Evolutionary conservation across 23 red algal genomes (phyloP).

Genomic region (Gracilariopsis chorda): DNA sequence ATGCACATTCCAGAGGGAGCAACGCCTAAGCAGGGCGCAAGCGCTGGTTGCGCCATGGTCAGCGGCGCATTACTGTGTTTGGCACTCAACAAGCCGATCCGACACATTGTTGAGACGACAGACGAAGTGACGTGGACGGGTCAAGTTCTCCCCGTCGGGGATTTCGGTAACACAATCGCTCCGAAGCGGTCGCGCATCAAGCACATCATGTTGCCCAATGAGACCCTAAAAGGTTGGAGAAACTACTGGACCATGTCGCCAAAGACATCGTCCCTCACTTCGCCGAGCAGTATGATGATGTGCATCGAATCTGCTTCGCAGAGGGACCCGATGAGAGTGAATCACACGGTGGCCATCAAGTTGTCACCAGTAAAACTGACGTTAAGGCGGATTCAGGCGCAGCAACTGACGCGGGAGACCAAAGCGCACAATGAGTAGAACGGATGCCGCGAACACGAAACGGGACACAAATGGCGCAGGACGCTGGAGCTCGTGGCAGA

Average conservation of each 20-base stretch:
- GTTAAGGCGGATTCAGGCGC: not conserved
- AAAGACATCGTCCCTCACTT: conserved; percentile 76
- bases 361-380: not conserved
- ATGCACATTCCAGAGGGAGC: conserved; percentile 97
- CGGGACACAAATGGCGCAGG: too few species aligned
- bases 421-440: too few species aligned
- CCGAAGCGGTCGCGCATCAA: conserved; percentile 80
- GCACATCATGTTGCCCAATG: conserved; percentile 82
- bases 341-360: not conserved
- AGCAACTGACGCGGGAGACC: too few species aligned
- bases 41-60: conserved; percentile 87
- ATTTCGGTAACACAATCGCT: conserved; percentile 92
- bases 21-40: conserved; percentile 88
- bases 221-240: conserved; percentile 86
- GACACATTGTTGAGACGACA: conserved; percentile 84
- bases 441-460: too few species aligned
- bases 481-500: too few species aligned
- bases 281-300: conserved; percentile 75
- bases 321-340: conserved; percentile 10
- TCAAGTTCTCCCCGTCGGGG: conserved; percentile 86
- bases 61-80: conserved; percentile 85
- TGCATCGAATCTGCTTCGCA: conserved; percentile 60
- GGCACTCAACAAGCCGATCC: conserved; percentile 60
- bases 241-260: conserved; percentile 81
- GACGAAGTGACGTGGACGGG: conserved; percentile 94